Evolutionary conservation across 1,284 basidiomycete species (phyloP).

Genomic region (Earliella scabrosa): DNA sequence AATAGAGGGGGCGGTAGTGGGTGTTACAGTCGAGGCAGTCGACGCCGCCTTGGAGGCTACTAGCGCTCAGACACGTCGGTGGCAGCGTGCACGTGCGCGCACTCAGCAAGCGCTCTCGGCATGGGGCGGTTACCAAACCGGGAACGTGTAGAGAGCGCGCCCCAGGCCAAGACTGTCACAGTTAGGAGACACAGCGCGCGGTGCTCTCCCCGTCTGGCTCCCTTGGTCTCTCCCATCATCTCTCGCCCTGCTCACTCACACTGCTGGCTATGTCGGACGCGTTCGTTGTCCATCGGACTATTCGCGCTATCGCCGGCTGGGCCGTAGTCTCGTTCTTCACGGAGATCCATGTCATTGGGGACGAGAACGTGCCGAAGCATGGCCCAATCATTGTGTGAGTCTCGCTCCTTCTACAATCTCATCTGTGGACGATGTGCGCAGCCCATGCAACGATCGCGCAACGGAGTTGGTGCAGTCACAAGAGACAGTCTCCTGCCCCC

Average conservation of each 20-base stretch:
- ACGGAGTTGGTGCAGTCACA: too few species aligned
- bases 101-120: neutral
- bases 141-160: neutral
- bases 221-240: slow-evolving; percentile 6
- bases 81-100: slow-evolving; percentile 9
- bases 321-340: slow-evolving; percentile 87
- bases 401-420: neutral
- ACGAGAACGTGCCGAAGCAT: slow-evolving; percentile 81
- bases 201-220: neutral
- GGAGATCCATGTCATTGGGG: slow-evolving; percentile 82
- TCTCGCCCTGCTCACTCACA: neutral
- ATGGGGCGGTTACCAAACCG: neutral
- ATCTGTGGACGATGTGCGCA: neutral
- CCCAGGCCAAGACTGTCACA: neutral
- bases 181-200: neutral
- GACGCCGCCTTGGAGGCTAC: neutral
- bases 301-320: slow-evolving; percentile 73
- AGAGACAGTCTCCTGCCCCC: too few species aligned
- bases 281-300: slow-evolving; percentile 57
- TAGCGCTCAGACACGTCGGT: slow-evolving; percentile 7
- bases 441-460: neutral
- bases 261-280: slow-evolving; percentile 37
- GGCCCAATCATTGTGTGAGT: slow-evolving; percentile 90
- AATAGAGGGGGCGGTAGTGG: neutral
- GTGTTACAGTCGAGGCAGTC: neutral